Evolutionary conservation across 495 filamentous ascomycete species (phyloP).

Genomic region (Aspergillus incahuasiensis): DNA sequence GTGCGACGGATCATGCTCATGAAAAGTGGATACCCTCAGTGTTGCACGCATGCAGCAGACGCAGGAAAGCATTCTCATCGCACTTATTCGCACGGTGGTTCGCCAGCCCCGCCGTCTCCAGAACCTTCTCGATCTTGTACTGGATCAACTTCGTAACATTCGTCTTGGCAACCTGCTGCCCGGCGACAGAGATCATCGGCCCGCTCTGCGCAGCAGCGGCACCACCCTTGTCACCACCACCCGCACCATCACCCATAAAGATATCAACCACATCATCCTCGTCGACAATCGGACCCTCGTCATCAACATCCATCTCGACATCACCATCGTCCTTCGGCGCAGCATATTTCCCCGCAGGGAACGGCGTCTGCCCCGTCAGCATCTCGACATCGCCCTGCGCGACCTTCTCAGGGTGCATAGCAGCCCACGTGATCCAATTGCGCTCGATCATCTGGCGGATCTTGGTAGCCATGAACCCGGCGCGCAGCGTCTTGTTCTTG

Average conservation of each 20-base stretch:
- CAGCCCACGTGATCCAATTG: constrained; percentile 67
- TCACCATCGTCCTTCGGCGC: constrained; percentile 30
- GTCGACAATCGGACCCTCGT: constrained; percentile 45
- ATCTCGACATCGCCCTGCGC: background rate
- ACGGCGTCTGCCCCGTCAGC: constrained; percentile 56
- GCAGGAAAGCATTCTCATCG: constrained; percentile 9
- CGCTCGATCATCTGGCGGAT: constrained; percentile 83
- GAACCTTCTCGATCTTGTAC: constrained; percentile 76
- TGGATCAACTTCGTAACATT: constrained; percentile 67
- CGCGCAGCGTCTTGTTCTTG: constrained; percentile 72
- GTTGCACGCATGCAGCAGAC: constrained; percentile 1
- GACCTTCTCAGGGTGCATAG: constrained; percentile 7
- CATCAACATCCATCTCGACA: constrained; percentile 32
- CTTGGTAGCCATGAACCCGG: constrained; percentile 69
- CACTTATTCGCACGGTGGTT: constrained; percentile 35
- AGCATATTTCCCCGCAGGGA: constrained; percentile 70
- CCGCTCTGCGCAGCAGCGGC: background rate
- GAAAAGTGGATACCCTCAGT: constrained; percentile 83
- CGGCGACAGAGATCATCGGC: constrained; percentile 15
- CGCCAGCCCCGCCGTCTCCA: constrained; percentile 69
- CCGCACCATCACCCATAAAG: constrained; percentile 61
- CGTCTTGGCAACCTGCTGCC: constrained; percentile 47
- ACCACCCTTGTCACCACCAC: constrained; percentile 20
- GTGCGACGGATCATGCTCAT: constrained; percentile 32
- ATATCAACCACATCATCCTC: constrained; percentile 62